Percentiles rank a stretch among this genome's conserved stretches.
Evolutionary conservation across 306 rosid species (phyloP).

Genomic region (Prunus kanzakura): DNA sequence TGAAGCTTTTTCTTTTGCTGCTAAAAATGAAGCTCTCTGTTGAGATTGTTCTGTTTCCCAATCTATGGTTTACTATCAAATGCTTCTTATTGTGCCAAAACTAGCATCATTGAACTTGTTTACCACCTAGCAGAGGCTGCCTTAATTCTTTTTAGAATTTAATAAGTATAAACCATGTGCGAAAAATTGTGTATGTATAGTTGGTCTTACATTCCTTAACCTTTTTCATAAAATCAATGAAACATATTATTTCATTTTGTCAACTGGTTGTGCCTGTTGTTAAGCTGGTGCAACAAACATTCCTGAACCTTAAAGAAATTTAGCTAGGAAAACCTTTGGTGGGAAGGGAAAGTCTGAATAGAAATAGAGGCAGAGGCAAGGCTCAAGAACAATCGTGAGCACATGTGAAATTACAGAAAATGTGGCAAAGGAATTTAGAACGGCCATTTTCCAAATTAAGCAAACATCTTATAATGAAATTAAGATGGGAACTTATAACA

Average conservation of each 20-base stretch:
- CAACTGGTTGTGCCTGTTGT: background rate
- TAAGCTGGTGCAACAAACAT: no score
- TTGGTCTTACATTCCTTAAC: background rate
- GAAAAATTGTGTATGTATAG: no score
- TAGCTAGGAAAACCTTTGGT: background rate
- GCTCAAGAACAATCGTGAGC: no score
- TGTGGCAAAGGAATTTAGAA: no score
- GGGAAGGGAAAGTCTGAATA: no score
- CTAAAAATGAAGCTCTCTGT: background rate
- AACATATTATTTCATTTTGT: background rate
- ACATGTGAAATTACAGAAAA: no score
- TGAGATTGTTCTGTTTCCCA: background rate
- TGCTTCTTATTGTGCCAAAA: background rate
- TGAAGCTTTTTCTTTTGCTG: background rate
- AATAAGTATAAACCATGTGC: background rate
- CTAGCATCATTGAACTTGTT: background rate
- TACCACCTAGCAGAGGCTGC: background rate
- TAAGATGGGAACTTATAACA: no score
- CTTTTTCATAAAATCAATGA: no score
- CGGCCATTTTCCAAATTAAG: no score
- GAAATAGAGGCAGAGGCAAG: no score
- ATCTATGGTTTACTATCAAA: background rate
- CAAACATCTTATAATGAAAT: no score
- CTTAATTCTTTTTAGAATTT: background rate
- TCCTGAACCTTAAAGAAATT: no score